Base-by-base conservation (phyloP, 2,329 filamentous ascomycete species). In the Clarireedia hainanense region DNA sequence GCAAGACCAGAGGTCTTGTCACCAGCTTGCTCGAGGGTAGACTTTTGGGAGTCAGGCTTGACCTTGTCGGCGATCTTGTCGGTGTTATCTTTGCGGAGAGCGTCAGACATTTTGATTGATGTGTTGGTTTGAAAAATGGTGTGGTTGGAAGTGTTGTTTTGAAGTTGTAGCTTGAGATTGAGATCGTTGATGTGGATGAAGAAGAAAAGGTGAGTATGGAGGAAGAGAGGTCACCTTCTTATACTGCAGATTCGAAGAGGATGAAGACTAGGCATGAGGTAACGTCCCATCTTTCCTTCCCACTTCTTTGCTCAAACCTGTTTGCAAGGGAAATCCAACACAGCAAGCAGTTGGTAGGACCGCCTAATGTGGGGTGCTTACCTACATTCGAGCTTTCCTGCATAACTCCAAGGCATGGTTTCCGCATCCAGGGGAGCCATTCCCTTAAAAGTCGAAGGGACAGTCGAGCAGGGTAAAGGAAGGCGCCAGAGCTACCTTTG, bases 1-100 rank as follows among this genome's bases (percentile, higher is more conserved):
- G 67, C 71, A 55, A 69, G 64, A 58, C 76, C 74, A 47, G 75
- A 71, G 60, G 71, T 57, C 51, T 64, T 67, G 71, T 80, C 78
- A 50, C 68, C 65, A 63, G 72, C 68, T 36, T 42, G 49, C 26
- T 51, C 53, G 63, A 72, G 66, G 60, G 70, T 74, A 40, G 75
- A 75, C 73, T 81, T 81, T 68, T 78, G 73, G 63, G 73, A 76
- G 70, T 81, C 75, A 54, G 78, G 78, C 61, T 75, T 80, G 59
- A 78, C 56, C 69, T 75, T 75, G 70, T 79, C 75, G 52, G 67
- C 58, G 60, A 69, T 70, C 69, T 80, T 77, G 65, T 77, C 74
- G 62, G 71, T 69, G 67, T 76, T 68, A 63, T 68, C 69, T 71
- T 80, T 78, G 71, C 77, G 77, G 62, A 51, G 47, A 55, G 20